Conservation (phyloP, 2,329 filamentous ascomycete genomes). For the Chaetothyriales sp. region DNA sequence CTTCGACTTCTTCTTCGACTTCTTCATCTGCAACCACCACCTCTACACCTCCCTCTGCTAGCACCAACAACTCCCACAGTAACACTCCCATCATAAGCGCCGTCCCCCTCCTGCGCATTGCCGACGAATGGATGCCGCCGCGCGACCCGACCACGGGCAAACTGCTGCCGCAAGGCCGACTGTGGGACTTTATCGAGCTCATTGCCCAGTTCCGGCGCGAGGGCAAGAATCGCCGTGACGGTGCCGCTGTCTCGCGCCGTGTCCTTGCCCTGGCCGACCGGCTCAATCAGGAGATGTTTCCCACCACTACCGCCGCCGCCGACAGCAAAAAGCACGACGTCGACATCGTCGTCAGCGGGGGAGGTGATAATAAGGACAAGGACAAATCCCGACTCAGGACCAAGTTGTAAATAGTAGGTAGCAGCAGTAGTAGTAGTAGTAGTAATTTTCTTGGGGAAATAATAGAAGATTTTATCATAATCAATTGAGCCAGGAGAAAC, state of each 20-base stretch:
- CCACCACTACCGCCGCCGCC: not conserved
- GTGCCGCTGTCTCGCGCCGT: conserved; percentile 68
- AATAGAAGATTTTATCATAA: no score
- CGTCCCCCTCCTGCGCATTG: conserved; percentile 43
- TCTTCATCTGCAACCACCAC: not conserved
- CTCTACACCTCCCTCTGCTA: not conserved
- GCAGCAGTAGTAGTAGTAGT: no score
- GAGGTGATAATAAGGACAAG: not conserved
- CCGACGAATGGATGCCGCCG: conserved; percentile 57
- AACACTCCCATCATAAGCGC: conserved; percentile 1
- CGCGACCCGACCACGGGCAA: conserved; percentile 46
- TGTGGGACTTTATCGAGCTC: conserved; percentile 86
- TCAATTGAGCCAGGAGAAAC: no score
- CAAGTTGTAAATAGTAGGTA: conserved; percentile 1
- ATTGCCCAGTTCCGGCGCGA: conserved; percentile 73
- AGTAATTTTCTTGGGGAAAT: no score
- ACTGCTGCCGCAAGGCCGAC: conserved; percentile 53
- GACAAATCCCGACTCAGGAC: not conserved
- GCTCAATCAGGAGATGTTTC: conserved; percentile 47
- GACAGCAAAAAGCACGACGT: not conserved
- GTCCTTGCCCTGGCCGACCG: conserved; percentile 64
- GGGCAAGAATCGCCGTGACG: conserved; percentile 92
- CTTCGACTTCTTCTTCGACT: not conserved
- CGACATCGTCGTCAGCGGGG: not conserved
- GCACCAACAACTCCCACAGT: conserved; percentile 13